Conservation (phyloP, 495 filamentous ascomycete species). For the Copromyces sp. region DNA sequence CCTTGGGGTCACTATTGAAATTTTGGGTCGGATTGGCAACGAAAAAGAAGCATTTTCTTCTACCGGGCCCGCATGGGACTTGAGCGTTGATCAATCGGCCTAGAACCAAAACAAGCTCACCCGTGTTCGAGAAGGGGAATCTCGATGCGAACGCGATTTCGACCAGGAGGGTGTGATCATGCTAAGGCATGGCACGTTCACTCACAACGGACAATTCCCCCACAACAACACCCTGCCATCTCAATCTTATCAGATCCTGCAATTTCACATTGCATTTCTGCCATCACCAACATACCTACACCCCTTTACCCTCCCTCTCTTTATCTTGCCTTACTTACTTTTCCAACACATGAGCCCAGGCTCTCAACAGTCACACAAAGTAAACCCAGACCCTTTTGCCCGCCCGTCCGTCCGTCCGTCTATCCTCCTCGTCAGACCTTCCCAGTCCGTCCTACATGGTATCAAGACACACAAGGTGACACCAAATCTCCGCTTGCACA, state of each 20-base stretch:
- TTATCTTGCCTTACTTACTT: neutral
- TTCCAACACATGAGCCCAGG: neutral
- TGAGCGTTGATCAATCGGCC: neutral
- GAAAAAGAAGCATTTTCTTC: neutral
- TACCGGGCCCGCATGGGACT: neutral
- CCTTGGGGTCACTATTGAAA: neutral
- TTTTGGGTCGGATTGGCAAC: neutral
- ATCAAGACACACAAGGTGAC: neutral
- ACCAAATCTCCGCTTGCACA: neutral
- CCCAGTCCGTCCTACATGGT: neutral
- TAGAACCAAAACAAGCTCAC: neutral
- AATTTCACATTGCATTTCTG: neutral
- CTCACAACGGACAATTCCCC: neutral
- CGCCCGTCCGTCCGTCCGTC: neutral
- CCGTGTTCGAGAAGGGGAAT: neutral
- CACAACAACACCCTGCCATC: neutral
- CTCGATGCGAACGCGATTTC: neutral
- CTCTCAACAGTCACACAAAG: neutral
- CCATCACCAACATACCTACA: neutral
- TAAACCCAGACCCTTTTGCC: neutral
- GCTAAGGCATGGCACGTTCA: neutral
- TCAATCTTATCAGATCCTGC: neutral
- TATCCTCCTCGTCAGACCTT: neutral
- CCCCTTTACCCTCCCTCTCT: neutral
- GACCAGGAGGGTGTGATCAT: neutral